These are phyloP conservation scores for Parascedosporium putredinis DNA, from an alignment of 2,329 filamentous ascomycete genomes.

Conservation along the genomic window DNA sequence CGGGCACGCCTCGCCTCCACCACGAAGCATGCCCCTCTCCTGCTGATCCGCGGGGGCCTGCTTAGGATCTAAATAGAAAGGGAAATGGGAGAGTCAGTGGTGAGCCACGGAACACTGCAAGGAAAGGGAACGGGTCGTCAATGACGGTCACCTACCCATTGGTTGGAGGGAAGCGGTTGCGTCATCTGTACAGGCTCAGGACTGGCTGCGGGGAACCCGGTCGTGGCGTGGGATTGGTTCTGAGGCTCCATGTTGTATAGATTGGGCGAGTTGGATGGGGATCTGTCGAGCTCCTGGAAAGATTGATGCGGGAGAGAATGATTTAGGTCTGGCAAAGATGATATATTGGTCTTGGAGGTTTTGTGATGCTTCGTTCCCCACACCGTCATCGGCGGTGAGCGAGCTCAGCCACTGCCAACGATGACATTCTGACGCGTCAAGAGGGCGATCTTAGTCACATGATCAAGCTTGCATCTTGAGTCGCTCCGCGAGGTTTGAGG, in stretches of 20 bases:
- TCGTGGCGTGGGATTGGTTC: background rate
- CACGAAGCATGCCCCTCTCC: conserved; percentile 11
- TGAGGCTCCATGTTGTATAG: background rate
- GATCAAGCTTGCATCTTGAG: too few relatives aligned
- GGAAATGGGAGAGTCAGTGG: too few relatives aligned
- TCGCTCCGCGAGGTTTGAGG: too few relatives aligned
- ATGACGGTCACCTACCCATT: background rate
- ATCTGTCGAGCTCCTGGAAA: background rate
- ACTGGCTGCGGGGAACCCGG: background rate
- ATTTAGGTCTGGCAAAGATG: too few relatives aligned
- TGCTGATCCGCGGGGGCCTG: background rate
- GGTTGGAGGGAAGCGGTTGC: background rate
- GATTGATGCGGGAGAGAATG: background rate
- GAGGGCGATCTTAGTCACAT: too few relatives aligned
- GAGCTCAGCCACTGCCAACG: too few relatives aligned
- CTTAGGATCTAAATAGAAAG: background rate
- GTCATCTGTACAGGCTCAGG: background rate
- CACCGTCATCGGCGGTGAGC: too few relatives aligned
- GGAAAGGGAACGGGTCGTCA: background rate
- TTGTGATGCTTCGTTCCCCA: too few relatives aligned
- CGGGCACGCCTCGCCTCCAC: conserved; percentile 18
- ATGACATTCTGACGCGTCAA: too few relatives aligned
- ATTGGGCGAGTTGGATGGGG: background rate
- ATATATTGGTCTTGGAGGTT: too few relatives aligned
- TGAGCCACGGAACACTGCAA: background rate